Percentiles rank a stretch among this genome's conserved stretches.
Evolutionary conservation across 2,329 filamentous ascomycete genomes (phyloP).

Genomic region (Xylaria hypoxylon): DNA sequence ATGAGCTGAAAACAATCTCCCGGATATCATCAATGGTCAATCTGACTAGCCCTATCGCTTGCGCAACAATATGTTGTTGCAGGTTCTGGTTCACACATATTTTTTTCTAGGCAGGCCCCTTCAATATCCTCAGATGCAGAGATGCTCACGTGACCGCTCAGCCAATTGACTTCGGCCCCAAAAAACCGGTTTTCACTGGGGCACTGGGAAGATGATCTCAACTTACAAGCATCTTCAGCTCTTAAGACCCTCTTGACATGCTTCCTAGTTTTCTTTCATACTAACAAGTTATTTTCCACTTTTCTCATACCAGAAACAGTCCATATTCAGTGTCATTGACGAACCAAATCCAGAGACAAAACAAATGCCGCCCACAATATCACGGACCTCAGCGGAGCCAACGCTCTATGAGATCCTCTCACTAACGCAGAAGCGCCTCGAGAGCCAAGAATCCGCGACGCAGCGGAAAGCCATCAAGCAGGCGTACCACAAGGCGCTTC

Average conservation of each 20-base stretch:
- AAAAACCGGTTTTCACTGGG: slow-evolving; percentile 47
- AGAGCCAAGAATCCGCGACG: slow-evolving; percentile 57
- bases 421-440: slow-evolving; percentile 62
- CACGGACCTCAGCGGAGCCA: slow-evolving; percentile 50
- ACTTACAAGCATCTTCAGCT: slow-evolving; percentile 36
- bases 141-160: slow-evolving; percentile 46
- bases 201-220: slow-evolving; percentile 28
- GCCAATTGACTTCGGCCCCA: slow-evolving; percentile 36
- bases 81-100: neutral
- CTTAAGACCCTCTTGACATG: slow-evolving; percentile 1
- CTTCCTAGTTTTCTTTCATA: neutral
- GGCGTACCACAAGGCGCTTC: slow-evolving; percentile 73
- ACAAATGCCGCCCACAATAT: slow-evolving; percentile 46
- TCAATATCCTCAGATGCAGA: neutral
- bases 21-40: neutral
- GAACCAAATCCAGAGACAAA: slow-evolving; percentile 5
- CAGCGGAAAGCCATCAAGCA: slow-evolving; percentile 64
- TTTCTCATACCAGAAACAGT: slow-evolving; percentile 4
- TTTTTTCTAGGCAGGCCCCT: neutral
- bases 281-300: slow-evolving; percentile 2
- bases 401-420: slow-evolving; percentile 72
- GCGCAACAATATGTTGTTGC: neutral
- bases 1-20: neutral
- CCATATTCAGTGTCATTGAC: neutral
- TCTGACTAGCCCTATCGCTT: neutral